A percentile compares a stretch with the other conserved stretches of the same genome.
Conservation (phyloP, 139 green algal genomes). For the Chlamydomonas eustigma region DNA sequence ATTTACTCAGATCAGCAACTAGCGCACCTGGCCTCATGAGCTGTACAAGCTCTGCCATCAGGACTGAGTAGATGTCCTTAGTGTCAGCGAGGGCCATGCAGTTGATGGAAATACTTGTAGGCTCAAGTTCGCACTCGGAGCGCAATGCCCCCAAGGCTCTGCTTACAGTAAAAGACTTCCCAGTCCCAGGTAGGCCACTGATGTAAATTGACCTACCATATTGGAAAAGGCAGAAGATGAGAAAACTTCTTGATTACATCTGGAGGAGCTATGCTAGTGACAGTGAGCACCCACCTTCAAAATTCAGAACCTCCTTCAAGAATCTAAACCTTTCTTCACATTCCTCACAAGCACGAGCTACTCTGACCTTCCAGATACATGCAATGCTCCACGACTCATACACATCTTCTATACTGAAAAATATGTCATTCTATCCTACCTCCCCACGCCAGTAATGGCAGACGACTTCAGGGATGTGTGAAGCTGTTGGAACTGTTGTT, state of each 20-base stretch:
- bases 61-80: not conserved
- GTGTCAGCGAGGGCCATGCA: slow-evolving; percentile 26
- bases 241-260: not conserved
- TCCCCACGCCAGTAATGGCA: not conserved
- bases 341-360: not conserved
- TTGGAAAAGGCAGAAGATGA: not conserved
- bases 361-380: not conserved
- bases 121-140: not conserved
- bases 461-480: not conserved
- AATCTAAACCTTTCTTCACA: too few relatives aligned
- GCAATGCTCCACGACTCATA: not conserved
- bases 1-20: too few relatives aligned
- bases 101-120: slow-evolving; percentile 24
- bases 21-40: too few relatives aligned
- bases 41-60: slow-evolving; percentile 3
- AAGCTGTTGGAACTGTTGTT: slow-evolving; percentile 6
- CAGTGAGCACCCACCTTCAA: not conserved
- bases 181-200: slow-evolving; percentile 39
- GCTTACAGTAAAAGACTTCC: slow-evolving; percentile 37
- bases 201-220: slow-evolving; percentile 25
- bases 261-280: not conserved
- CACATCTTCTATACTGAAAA: not conserved
- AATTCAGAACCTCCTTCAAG: too few relatives aligned
- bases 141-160: slow-evolving; percentile 13
- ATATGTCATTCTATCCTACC: not conserved